Conservation (phyloP, 2,329 filamentous ascomycete species). For the Amylocarpus encephaloides region DNA sequence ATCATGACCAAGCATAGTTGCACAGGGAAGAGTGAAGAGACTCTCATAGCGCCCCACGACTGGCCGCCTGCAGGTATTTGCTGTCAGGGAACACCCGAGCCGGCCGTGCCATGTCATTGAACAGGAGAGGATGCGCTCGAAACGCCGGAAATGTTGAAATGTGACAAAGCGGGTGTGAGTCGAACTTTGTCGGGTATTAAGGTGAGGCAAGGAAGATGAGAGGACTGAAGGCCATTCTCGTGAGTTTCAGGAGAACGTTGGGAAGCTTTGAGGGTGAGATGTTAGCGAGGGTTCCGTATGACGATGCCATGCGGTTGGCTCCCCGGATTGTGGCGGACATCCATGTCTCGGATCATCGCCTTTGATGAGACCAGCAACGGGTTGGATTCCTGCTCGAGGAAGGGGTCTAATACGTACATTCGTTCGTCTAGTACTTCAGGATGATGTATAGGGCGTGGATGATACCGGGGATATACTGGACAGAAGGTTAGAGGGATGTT, state of each 20-base stretch:
- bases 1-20: neutral
- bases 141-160: neutral
- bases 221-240: neutral
- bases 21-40: too few relatives aligned
- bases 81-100: slow-evolving; percentile 6
- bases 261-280: neutral
- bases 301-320: neutral
- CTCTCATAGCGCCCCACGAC: too few relatives aligned
- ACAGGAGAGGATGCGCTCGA: neutral
- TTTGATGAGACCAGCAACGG: neutral
- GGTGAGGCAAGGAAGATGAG: neutral
- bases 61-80: neutral
- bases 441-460: slow-evolving; percentile 52
- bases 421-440: slow-evolving; percentile 65
- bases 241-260: neutral
- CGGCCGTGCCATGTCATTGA: slow-evolving; percentile 14
- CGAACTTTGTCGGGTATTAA: neutral
- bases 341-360: too few relatives aligned
- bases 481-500: neutral
- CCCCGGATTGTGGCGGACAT: neutral
- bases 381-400: neutral
- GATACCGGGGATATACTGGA: slow-evolving; percentile 8
- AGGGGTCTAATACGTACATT: neutral
- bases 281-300: neutral
- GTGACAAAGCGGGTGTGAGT: neutral